Evolutionary conservation across 2,329 filamentous ascomycete species (phyloP), one percentile per base, ranked within the genome.

Genomic region (Penicillium glabrum): DNA sequence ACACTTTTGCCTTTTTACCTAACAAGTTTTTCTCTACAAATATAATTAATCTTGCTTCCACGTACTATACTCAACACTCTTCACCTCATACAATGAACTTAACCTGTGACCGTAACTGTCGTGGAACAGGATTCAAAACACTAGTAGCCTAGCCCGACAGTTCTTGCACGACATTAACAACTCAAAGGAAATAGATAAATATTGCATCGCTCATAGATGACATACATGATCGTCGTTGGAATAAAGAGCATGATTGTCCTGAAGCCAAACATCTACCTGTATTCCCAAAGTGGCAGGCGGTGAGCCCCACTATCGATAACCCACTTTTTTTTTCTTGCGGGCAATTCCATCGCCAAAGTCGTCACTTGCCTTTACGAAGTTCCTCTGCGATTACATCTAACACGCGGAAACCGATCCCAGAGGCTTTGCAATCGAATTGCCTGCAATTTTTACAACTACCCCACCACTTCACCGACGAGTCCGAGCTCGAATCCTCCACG

Each of bases 281-380:
- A 6, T 7, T 3, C 37, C 56, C 9, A n/a, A 62, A 58, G 14
- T 0, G 46, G 61, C n/a, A 65, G 57, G 63, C 63, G 63, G 63
- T 65, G 53, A 57, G 13, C 27, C 19, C 27, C 52, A 10, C 50
- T 59, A 67, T 67, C 64, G 64, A 67, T 67, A 67, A 64, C 61
- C 60, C 61, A 61, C 61, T 64, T 67, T 65, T 65, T 65, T 66
- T 66, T 61, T 63, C 55, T 48, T 53, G 19, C 29, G 35, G 24
- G 24, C 45, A 46, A 27, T 29, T 48, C 29, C 19, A 27, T 35
- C 46, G 31, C 31, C 11, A 48, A 41, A 41, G 39, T 23, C 39
- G 19, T 41, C 39, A 41, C 39, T 41, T 23, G 31, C 31, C 31
- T 39, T 19, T 9, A 39, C 35, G 35, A 19, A n/a, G 9, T n/a